Percentiles rank a stretch among this genome's conserved stretches.
Evolutionary conservation across 73 alveolate genomes (phyloP).

Genomic region (Durusdinium trenchii): DNA sequence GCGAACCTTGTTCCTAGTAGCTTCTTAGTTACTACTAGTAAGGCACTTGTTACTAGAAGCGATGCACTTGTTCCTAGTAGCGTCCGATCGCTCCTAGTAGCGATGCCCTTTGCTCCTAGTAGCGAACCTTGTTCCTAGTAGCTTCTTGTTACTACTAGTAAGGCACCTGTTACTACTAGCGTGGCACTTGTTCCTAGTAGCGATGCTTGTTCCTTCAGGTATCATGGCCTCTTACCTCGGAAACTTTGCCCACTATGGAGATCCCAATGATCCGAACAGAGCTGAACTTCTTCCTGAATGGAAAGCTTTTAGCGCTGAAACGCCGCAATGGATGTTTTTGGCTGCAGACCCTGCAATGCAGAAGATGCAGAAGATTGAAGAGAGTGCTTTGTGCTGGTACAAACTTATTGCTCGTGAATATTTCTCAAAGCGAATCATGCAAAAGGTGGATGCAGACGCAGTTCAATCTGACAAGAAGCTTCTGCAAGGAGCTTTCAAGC

Average conservation of each 20-base stretch:
- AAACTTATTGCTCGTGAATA: conserved; percentile 26
- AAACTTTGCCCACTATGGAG: conserved; percentile 61
- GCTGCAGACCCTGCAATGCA: conserved; percentile 16
- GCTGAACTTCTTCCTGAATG: conserved; percentile 4
- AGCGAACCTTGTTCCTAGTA: too few species aligned
- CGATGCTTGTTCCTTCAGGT: not conserved
- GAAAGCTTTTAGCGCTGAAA: not conserved
- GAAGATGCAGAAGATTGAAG: not conserved
- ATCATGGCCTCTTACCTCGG: conserved; percentile 50
- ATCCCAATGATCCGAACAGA: not conserved
- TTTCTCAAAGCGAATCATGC: conserved; percentile 33
- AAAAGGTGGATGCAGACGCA: conserved; percentile 8
- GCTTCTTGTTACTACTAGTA: too few species aligned
- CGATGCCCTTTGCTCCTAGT: too few species aligned
- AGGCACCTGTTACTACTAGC: too few species aligned
- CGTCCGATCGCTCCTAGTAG: too few species aligned
- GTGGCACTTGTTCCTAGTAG: too few species aligned
- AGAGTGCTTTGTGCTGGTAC: conserved; percentile 1
- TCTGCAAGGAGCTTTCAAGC: conserved; percentile 11
- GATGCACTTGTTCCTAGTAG: too few species aligned
- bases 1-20: too few species aligned
- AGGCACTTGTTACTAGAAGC: too few species aligned
- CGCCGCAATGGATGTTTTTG: conserved; percentile 6
- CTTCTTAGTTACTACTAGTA: too few species aligned
- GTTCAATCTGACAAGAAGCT: not conserved